Evolutionary conservation across 371 early-diverging fungal species (phyloP), one percentile per base, ranked within the genome.

Genomic region (Mortierella sp.): DNA sequence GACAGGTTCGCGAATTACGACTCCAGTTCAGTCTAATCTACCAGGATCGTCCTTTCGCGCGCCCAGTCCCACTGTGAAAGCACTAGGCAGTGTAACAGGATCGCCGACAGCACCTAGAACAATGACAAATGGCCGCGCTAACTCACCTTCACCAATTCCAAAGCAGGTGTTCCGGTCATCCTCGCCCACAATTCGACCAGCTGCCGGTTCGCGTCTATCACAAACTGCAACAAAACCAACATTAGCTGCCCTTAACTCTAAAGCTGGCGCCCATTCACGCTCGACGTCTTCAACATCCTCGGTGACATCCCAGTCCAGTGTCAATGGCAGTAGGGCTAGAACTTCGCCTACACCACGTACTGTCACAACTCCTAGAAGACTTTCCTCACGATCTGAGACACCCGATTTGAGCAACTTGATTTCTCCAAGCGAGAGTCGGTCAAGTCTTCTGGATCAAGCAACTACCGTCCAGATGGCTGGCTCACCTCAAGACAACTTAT

Each of bases 341-440:
- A 74, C 75, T 2, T 80, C 80, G 0, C 80, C 80, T 12, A 74
- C 80, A 1, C 80, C 80, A 35, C 74, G 80, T n/a, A 56, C 64
- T 26, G 31, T 64, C 47, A 70, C 80, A 3, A 60, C 71, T 0
- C 71, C 80, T 22, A 58, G 71, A 57, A 67, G 80, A 23, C 75
- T 80, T 26, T 74, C 75, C n/a, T 74, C 80, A 4, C 70, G 74
- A 13, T 74, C 75, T 3, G 80, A 71, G 28, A 70, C 80, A 12
- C 75, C 80, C 17, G 80, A 80, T 49, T 17, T 61, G 1, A 43
- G 42, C 26, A 32, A n/a, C 10, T 28, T 70, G 10, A 9, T 72
- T n/a, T 70, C 75, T 0, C 74, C 80, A 13, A 70, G 51, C 26
- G 80, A 79, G 28, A 79, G 79, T 15, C 74, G 74, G 12, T 49